Conservation (phyloP, 2,329 filamentous ascomycete species). For the Fusarium sp. region DNA sequence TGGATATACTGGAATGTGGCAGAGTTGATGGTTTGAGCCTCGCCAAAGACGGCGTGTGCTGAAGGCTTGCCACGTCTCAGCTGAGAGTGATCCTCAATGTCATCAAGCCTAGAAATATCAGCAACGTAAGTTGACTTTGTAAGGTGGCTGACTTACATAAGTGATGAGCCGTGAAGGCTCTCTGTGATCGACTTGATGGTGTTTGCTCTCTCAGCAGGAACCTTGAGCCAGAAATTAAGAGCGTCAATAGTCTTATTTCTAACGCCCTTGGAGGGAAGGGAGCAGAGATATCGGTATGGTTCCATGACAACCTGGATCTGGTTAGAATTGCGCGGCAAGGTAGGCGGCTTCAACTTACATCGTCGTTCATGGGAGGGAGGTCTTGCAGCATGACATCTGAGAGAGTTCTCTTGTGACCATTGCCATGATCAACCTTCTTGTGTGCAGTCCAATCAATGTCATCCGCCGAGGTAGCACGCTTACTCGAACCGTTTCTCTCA, state of each 20-base stretch:
- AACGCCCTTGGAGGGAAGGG: constrained; percentile 2
- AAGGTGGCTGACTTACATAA: not conserved
- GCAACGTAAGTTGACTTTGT: accelerated
- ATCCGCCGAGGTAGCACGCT: not conserved
- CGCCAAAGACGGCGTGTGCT: constrained; percentile 3
- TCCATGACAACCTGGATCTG: not conserved
- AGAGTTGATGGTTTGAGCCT: constrained; percentile 14
- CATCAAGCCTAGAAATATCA: constrained; percentile 1
- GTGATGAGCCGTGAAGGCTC: constrained; percentile 12
- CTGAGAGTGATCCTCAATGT: constrained; percentile 9
- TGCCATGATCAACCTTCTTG: not conserved
- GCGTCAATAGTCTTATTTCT: not conserved
- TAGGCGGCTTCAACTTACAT: not conserved
- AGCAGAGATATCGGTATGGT: not conserved
- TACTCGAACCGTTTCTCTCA: not conserved
- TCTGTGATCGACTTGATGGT: not conserved
- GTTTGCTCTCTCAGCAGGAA: accelerated
- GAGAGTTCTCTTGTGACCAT: not conserved
- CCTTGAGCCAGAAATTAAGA: constrained; percentile 6
- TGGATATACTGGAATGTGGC: constrained; percentile 3
- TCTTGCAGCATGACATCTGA: not conserved
- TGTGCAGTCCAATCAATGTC: not conserved
- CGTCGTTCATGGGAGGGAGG: not conserved
- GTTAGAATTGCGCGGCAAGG: not conserved
- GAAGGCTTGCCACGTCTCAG: constrained; percentile 16